Evolutionary conservation across 352 stramenopile species (phyloP), one percentile per base, ranked within the genome.

Genomic region (Phytophthora hybrid): DNA sequence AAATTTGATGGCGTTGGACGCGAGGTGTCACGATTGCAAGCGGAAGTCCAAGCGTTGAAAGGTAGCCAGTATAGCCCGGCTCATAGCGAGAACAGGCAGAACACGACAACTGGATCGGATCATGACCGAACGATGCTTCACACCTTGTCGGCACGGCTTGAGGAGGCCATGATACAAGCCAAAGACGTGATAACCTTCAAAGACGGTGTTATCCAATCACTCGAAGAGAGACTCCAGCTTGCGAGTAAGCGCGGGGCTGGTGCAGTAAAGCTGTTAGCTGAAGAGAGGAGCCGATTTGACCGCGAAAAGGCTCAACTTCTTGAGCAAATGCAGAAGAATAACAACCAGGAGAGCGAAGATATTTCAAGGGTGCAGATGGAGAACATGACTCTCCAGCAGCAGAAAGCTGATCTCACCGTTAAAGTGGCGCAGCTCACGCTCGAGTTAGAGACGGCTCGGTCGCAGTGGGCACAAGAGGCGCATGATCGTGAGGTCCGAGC

Each of bases 111-210:
- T 69, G 34, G 19, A 53, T 66, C 60, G 2, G 56, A 63, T 2
- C 71, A 55, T 18, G 86, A 93, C 13, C 82, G 74, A 11, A 5
- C 59, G 16, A 71, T 92, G 49, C 67, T 93, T n/a, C 84, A 88
- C 34, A 76, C 83, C 7, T 87, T 93, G 46, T 87, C 84, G 1
- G 47, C 67, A 37, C 69, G 84, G 18, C 66, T 93, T 19, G 84
- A 92, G 61, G 67, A 79, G 26, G 83, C 87, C 1, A 93, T 93
- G 83, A 31, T 84, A 21, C 80, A 94, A 65, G 84, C 87, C 8
- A 91, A 94, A 59, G 76, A 78, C 34, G 87, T 94, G 23, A 88
- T 94, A 9, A 81, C 81, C 29, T 84, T 83, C 53, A 94, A 94
- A 72, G 85, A 94, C 47, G 51, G 67, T 5, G 70, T 84, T 11